Base-by-base conservation (phyloP, 1,284 basidiomycete species). In the Mycosarcoma maydis region DNA sequence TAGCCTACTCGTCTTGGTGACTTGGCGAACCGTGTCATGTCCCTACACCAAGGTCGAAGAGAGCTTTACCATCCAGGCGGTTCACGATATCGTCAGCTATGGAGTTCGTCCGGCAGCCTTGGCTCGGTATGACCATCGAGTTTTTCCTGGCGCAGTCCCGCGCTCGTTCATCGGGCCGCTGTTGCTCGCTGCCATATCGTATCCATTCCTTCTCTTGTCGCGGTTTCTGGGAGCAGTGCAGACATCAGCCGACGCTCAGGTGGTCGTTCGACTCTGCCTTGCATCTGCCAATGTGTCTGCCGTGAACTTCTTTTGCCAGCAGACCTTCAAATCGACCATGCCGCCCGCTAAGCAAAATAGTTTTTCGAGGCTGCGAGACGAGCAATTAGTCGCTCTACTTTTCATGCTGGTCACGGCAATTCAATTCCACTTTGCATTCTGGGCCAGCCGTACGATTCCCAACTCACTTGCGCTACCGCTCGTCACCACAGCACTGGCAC, bases 21-120 rank as follows among this genome's bases (percentile, higher is more conserved):
- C 43, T 3, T 59, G 55, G 56, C 45, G 66, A 4, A 55, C 55
- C 6, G 20, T 69, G 10, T 51, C 55, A 3, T 69, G 50, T 32
- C 95, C 95, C 0, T 94, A 90, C 81, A 92, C 91, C 3, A 98
- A 98, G 83, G 95, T 98, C 34, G 96, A 98, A 82, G 95, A 98
- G 84, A 92, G 90, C 78, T 97, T 98, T 85, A 94, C 90, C 64
- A 86, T 98, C 6, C 95, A 98, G 80, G 94, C 92, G 0, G 88
- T 87, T 0, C 92, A 96, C 80, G 95, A 98, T 82, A 85, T 92
- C 19, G 84, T 97, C 27, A 86, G 90, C 83, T 89, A 91, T 72
- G 92, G 92, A 10, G 76, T 90, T 14, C 51, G 77, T 0, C 77
- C 83, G 19, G 17, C 41, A 3, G 55, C 46, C 4, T 23, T 52